These are phyloP conservation scores for Nepenthes mirabilis DNA, from an alignment of 148 eudicot genomes.

Conservation along the genomic window DNA sequence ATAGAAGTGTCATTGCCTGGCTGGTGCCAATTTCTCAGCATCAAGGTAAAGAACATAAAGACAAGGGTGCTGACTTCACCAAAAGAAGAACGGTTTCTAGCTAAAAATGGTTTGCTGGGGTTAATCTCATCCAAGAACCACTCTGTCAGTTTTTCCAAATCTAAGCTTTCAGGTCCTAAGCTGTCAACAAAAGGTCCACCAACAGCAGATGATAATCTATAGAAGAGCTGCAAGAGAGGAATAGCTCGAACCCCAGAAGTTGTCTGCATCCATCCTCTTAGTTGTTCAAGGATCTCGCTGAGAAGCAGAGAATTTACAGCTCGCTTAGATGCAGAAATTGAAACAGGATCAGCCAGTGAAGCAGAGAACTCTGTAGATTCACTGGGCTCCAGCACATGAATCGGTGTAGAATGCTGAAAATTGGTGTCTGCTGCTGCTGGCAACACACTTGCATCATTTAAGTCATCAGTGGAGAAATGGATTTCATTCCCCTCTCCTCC, in stretches of 20 bases:
- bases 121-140: slow-evolving; percentile 92
- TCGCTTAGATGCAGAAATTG: slow-evolving; percentile 93
- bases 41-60: slow-evolving; percentile 93
- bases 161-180: slow-evolving; percentile 62
- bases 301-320: slow-evolving; percentile 91
- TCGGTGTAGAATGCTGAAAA: slow-evolving; percentile 53
- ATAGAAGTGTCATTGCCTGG: slow-evolving; percentile 71
- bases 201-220: slow-evolving; percentile 83
- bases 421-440: slow-evolving; percentile 40
- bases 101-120: slow-evolving; percentile 56
- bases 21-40: slow-evolving; percentile 99
- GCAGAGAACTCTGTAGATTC: slow-evolving; percentile 69
- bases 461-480: slow-evolving; percentile 64
- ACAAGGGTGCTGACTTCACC: slow-evolving; percentile 90
- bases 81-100: slow-evolving; percentile 54
- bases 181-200: slow-evolving; percentile 95
- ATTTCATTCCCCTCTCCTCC: slow-evolving; percentile 77
- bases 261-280: slow-evolving; percentile 94
- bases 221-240: slow-evolving; percentile 95
- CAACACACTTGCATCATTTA: slow-evolving; percentile 43
- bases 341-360: slow-evolving; percentile 69
- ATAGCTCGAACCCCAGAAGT: slow-evolving; percentile 82
- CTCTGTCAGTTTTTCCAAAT: slow-evolving; percentile 74
- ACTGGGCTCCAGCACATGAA: slow-evolving; percentile 74
- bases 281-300: slow-evolving; percentile 73